Conservation (phyloP, 495 filamentous ascomycete genomes). For the Trichoderma reesei region DNA sequence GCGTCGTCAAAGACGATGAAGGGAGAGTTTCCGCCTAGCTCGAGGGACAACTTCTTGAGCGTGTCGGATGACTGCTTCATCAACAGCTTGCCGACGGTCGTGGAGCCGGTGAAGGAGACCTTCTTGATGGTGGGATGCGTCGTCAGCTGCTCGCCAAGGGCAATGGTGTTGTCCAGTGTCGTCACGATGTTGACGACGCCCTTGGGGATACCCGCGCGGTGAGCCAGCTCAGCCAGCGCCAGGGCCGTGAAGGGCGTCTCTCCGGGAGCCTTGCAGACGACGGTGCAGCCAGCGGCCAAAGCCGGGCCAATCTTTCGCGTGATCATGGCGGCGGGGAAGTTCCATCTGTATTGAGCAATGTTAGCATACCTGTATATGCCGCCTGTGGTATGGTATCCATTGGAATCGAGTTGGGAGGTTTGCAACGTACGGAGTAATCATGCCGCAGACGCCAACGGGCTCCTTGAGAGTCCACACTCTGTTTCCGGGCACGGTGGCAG, state of each 20-base stretch:
- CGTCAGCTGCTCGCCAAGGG: conserved; percentile 64
- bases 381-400: neutral
- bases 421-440: conserved; percentile 64
- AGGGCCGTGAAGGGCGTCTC: conserved; percentile 82
- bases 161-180: conserved; percentile 57
- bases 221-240: conserved; percentile 71
- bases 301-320: conserved; percentile 82
- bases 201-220: conserved; percentile 73
- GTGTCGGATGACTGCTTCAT: conserved; percentile 75
- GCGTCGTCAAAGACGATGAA: conserved; percentile 94
- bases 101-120: conserved; percentile 84
- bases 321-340: conserved; percentile 91
- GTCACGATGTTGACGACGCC: conserved; percentile 82
- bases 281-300: conserved; percentile 63
- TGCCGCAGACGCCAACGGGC: conserved; percentile 84
- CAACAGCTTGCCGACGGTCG: conserved; percentile 74
- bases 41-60: conserved; percentile 78
- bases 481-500: conserved; percentile 56
- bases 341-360: conserved; percentile 45
- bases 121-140: conserved; percentile 64
- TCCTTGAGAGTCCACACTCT: conserved; percentile 72
- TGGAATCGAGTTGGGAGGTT: neutral
- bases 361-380: neutral
- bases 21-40: conserved; percentile 83
- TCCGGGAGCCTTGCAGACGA: conserved; percentile 73